Base-by-base conservation (phyloP, 2,329 filamentous ascomycete genomes). In the Calcarisporium arbuscula region DNA sequence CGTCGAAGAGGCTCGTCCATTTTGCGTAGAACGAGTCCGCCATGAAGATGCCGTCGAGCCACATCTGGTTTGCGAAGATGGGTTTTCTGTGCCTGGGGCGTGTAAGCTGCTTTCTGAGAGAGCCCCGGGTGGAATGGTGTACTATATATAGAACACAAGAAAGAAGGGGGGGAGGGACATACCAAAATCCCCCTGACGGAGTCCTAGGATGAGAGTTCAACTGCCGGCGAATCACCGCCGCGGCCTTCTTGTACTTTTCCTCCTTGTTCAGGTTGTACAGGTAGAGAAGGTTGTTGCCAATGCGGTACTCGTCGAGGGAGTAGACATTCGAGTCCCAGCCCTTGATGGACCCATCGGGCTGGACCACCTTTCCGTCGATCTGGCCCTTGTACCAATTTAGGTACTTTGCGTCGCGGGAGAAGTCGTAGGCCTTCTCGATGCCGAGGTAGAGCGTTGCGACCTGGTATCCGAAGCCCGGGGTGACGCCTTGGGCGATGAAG, bases 11-110 rank as follows among this genome's bases (percentile, higher is more conserved):
- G 7, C 44, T 42, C 5, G 60, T 61, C 47, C 60, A 68, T 21
- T 48, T 48, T 3, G 64, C 61, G 30, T 65, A 67, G 47, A 67
- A 67, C 2, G 54, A 52, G 27, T 64, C 61, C 2, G 64, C 62
- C 67, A 71, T 71, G 51, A 60, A 72, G 16, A 70, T 68, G 2
- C 73, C 73, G 42, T 74, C 70, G 0, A 77, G 59, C 72, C 72
- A 76, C 72, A 74, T 74, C 48, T 76, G 68, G 41, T 72, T 62
- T 14, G 58, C 59, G 41, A 72, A 73, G 3, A 57, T 53, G 20
- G 66, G 54, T 12, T 59, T 50, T 1, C 53, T 45, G 43, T 76
- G 72, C 34, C 34, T 35, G n/a, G 15, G 18, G 8, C 12, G 30
- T 25, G n/a, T n/a, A n/a, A n/a, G n/a, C n/a, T n/a, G n/a, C n/a